Conservation (phyloP, 176 grass and related monocot genomes). For the Cocos nucifera region DNA sequence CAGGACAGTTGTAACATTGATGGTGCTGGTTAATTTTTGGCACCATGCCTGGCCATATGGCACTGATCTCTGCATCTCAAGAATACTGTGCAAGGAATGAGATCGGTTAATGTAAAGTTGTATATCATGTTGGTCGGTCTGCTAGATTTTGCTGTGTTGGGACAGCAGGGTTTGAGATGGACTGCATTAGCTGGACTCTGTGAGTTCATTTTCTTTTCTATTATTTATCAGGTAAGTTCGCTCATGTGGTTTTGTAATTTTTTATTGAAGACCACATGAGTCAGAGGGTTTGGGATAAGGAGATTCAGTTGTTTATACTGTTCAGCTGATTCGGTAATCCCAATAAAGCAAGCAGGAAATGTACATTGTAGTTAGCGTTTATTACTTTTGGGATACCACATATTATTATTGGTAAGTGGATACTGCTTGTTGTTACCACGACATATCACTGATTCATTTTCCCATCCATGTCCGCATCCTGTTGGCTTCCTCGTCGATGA, state of each 20-base stretch:
- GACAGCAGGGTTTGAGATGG: conserved; percentile 39
- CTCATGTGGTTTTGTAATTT: conserved; percentile 99
- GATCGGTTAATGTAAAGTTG: too few relatives aligned
- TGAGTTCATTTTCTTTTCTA: conserved; percentile 27
- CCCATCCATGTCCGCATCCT: too few relatives aligned
- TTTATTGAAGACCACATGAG: conserved; percentile 82
- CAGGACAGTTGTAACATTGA: conserved; percentile 36
- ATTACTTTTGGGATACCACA: too few relatives aligned
- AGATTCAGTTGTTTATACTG: conserved; percentile 31
- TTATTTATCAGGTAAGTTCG: conserved; percentile 29
- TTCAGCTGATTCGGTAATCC: conserved; percentile 15
- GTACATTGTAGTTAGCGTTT: conserved; percentile 6
- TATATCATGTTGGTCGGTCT: neutral
- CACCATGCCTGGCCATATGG: neutral
- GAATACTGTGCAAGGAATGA: too few relatives aligned
- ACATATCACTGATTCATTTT: too few relatives aligned
- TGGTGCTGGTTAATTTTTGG: conserved; percentile 19
- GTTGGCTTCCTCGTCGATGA: too few relatives aligned
- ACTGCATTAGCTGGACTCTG: conserved; percentile 34
- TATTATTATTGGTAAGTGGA: too few relatives aligned
- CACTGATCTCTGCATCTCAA: neutral
- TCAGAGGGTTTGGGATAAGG: conserved; percentile 29
- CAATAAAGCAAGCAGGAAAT: conserved; percentile 31
- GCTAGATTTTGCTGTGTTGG: conserved; percentile 48
- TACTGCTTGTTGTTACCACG: too few relatives aligned